Conservation (phyloP, 208 protist genomes). For the Trichomonas gallinae region DNA sequence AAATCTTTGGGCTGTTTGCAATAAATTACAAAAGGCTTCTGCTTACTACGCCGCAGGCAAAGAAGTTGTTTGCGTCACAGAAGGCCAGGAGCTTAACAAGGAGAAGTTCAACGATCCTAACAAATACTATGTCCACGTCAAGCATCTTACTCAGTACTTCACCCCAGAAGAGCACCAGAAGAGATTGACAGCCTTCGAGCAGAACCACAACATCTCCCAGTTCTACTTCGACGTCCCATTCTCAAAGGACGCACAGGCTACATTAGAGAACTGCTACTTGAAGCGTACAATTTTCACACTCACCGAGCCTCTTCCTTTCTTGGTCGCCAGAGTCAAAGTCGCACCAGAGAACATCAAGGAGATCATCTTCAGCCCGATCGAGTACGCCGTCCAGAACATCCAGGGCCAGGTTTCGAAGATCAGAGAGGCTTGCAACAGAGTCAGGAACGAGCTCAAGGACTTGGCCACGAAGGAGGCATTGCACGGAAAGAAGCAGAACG, state of each 20-base stretch:
- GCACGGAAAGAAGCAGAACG: neutral
- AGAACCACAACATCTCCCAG: neutral
- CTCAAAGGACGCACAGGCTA: neutral
- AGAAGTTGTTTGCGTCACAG: neutral
- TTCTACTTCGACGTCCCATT: constrained; percentile 11
- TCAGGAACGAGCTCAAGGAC: neutral
- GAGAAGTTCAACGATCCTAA: neutral
- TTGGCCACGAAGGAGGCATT: neutral
- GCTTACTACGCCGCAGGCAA: neutral
- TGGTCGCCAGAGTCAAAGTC: neutral
- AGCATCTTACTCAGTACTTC: neutral
- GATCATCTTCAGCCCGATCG: neutral
- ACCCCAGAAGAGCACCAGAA: neutral
- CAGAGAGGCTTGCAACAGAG: neutral
- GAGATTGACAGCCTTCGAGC: neutral
- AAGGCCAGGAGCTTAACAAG: neutral
- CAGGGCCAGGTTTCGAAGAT: neutral
- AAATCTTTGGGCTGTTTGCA: neutral
- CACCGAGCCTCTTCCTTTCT: neutral
- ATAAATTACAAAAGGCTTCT: neutral
- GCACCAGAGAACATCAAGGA: neutral
- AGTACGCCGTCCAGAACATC: neutral
- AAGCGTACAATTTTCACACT: neutral
- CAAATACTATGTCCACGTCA: neutral
- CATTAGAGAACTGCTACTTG: neutral